Percentiles rank a stretch among this genome's conserved stretches.
These are phyloP conservation scores for Globisporangium canariense DNA, from an alignment of 352 stramenopile genomes.

Conservation along the genomic window DNA sequence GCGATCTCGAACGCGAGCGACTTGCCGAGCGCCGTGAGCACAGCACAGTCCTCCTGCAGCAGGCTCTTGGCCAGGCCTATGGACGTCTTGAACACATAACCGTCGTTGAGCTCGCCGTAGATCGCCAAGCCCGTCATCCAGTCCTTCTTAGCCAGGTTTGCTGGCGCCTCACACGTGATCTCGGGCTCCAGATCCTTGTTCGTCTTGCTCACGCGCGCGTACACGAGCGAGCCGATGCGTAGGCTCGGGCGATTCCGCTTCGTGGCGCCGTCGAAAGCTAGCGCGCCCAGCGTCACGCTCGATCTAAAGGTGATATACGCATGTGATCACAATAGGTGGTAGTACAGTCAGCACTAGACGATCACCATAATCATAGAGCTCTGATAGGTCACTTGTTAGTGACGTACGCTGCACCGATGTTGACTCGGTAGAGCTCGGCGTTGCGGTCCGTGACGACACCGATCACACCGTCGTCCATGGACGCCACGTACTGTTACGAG, in stretches of 20 bases:
- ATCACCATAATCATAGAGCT: neutral
- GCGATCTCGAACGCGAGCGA: slow-evolving; percentile 93
- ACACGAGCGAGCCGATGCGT: slow-evolving; percentile 91
- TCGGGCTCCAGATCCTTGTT: slow-evolving; percentile 90
- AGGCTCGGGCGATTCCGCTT: slow-evolving; percentile 96
- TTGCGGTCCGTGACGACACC: slow-evolving; percentile 93
- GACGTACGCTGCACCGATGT: slow-evolving; percentile 90
- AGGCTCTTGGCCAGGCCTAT: slow-evolving; percentile 72
- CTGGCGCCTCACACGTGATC: slow-evolving; percentile 92
- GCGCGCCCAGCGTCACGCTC: slow-evolving; percentile 55
- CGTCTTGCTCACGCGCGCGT: slow-evolving; percentile 90
- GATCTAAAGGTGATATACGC: slow-evolving; percentile 33
- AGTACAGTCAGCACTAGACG: slow-evolving; percentile 6
- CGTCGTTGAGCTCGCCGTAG: slow-evolving; percentile 94
- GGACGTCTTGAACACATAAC: slow-evolving; percentile 88
- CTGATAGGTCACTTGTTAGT: neutral
- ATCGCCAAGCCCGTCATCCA: slow-evolving; percentile 98
- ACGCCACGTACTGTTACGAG: slow-evolving; percentile 55
- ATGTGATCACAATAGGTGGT: neutral
- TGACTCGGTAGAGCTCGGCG: slow-evolving; percentile 93
- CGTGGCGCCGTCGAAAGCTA: slow-evolving; percentile 97
- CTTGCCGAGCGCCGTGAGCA: slow-evolving; percentile 84
- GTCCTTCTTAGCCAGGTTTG: slow-evolving; percentile 92
- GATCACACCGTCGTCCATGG: slow-evolving; percentile 91
- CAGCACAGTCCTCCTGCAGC: slow-evolving; percentile 64